A percentile compares a stretch with the other conserved stretches of the same genome.
phyloP scores from a whole-genome alignment of 192 early-diverging fungal species.

The Backusella parvicylindrica region DNA sequence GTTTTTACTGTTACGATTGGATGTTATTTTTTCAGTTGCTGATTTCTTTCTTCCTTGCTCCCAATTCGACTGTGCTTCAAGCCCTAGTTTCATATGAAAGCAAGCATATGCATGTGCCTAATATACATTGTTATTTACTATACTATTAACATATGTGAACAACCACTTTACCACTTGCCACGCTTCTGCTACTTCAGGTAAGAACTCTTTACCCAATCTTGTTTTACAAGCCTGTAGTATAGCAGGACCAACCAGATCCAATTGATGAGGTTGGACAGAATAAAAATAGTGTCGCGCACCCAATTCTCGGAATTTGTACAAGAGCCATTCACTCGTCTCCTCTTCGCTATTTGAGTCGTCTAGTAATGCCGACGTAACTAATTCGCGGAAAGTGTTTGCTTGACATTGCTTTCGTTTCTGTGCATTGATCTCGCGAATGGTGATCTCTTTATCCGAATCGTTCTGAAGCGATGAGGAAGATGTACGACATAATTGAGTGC shows the following conservation, averaged over 20 bases:
- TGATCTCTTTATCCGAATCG: not conserved
- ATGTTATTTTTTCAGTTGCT: not conserved
- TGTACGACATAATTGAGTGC: not conserved
- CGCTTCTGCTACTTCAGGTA: constrained; percentile 19
- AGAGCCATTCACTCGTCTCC: constrained; percentile 1
- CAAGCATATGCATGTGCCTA: constrained; percentile 13
- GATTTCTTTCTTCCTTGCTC: not conserved
- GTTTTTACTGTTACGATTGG: not conserved
- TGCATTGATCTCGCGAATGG: constrained; percentile 11
- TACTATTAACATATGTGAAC: not conserved
- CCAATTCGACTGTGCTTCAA: not conserved
- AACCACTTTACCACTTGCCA: constrained; percentile 7
- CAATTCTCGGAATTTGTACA: constrained; percentile 1
- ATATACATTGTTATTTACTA: not conserved
- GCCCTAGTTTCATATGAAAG: constrained; percentile 18
- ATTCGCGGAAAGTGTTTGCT: not conserved
- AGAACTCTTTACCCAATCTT: constrained; percentile 10
- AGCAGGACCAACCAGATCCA: constrained; percentile 14
- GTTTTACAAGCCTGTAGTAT: not conserved
- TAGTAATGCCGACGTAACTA: not conserved
- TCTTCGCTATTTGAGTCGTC: not conserved
- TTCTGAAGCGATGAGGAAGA: not conserved
- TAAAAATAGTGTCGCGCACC: constrained; percentile 7
- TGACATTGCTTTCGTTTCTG: not conserved
- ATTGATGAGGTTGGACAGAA: constrained; percentile 10